phyloP scores from a whole-genome alignment of 2,329 filamentous ascomycete species.

The Cladosporium cucumerinum region DNA sequence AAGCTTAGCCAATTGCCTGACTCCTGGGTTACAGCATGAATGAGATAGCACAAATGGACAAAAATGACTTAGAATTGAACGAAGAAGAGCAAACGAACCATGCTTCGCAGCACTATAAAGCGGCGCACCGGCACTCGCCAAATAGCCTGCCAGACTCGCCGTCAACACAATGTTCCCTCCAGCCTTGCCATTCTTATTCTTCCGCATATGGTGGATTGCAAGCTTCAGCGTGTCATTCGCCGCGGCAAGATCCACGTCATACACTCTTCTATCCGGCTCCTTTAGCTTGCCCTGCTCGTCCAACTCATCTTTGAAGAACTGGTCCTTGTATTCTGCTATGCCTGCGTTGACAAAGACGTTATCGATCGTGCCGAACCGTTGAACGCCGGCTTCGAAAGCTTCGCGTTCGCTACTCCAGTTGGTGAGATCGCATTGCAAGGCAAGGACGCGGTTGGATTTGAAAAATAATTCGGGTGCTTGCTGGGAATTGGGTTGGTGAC shows the following conservation, averaged over 20 bases:
- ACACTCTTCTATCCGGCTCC: slow-evolving; percentile 45
- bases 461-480: slow-evolving; percentile 14
- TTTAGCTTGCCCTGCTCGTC: slow-evolving; percentile 42
- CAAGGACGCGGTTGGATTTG: slow-evolving; percentile 30
- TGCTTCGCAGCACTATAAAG: slow-evolving; percentile 51
- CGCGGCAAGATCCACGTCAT: slow-evolving; percentile 48
- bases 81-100: slow-evolving; percentile 22
- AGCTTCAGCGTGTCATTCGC: slow-evolving; percentile 47
- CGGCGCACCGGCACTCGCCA: slow-evolving; percentile 47
- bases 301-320: slow-evolving; percentile 48
- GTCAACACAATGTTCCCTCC: slow-evolving; percentile 48
- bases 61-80: not conserved
- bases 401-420: slow-evolving; percentile 45
- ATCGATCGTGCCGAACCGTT: slow-evolving; percentile 45
- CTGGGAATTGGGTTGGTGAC: slow-evolving; percentile 19
- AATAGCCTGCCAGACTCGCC: slow-evolving; percentile 49
- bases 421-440: slow-evolving; percentile 43
- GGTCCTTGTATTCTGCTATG: slow-evolving; percentile 47
- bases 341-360: slow-evolving; percentile 51
- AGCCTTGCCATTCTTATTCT: slow-evolving; percentile 33
- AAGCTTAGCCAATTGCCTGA: not conserved
- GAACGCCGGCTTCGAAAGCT: slow-evolving; percentile 42
- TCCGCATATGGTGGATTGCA: slow-evolving; percentile 46
- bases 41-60: not conserved
- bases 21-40: not conserved